phyloP scores from a whole-genome alignment of 139 green algal species.

The Coelastrella sp. region DNA sequence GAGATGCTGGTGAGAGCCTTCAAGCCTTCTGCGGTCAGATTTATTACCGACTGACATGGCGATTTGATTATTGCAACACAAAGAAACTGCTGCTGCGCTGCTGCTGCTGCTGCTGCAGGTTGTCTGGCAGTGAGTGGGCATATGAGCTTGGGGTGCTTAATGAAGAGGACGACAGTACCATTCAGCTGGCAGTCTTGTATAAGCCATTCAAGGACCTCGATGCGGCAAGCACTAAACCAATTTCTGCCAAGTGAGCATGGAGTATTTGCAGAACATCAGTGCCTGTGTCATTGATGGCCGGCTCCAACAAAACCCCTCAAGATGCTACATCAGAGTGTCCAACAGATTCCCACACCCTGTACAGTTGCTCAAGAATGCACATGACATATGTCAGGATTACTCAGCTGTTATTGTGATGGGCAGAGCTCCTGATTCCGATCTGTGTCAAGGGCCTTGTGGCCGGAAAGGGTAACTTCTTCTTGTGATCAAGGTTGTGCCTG shows the following conservation, averaged over 20 bases:
- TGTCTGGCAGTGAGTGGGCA: slow-evolving; percentile 19
- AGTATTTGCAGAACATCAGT: no score
- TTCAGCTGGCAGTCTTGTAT: slow-evolving; percentile 10
- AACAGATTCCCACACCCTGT: no score
- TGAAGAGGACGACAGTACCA: background rate
- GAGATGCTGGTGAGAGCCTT: background rate
- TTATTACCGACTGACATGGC: background rate
- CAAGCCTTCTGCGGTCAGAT: background rate
- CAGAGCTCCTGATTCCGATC: background rate
- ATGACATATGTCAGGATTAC: no score
- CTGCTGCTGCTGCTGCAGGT: background rate
- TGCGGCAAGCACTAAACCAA: slow-evolving; percentile 8
- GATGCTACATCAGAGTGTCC: background rate
- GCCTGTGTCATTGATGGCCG: background rate
- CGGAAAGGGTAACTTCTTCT: background rate
- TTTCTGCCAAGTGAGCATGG: background rate
- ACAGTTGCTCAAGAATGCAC: no score
- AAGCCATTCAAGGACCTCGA: slow-evolving; percentile 28
- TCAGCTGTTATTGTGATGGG: no score
- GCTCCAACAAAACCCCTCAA: background rate
- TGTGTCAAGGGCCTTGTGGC: no score
- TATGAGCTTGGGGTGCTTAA: slow-evolving; percentile 44
- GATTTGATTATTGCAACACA: background rate
- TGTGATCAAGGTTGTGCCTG: background rate
- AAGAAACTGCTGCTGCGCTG: background rate